Conservation (phyloP, 208 protist species). For the Wallacemonas rigidus region DNA sequence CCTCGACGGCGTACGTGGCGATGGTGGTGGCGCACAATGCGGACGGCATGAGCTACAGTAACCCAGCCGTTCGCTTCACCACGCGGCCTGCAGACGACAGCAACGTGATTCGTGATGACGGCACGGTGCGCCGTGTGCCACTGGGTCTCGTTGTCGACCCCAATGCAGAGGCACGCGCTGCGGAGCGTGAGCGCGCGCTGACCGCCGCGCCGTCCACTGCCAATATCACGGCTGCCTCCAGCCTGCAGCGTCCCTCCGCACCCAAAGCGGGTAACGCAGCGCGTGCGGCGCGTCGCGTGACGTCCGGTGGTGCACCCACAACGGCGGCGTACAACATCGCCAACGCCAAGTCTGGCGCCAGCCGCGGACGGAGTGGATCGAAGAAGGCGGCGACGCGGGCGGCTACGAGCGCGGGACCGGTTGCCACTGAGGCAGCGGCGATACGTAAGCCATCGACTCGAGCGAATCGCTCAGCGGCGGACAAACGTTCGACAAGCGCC, state of each 20-base stretch:
- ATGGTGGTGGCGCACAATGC: conserved; percentile 82
- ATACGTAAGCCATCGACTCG: not conserved
- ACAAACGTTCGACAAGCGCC: not conserved
- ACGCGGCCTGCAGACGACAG: conserved; percentile 68
- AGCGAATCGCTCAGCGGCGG: not conserved
- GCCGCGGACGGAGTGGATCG: not conserved
- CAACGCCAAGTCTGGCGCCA: not conserved
- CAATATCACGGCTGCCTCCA: conserved; percentile 1
- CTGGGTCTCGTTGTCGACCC: conserved; percentile 22
- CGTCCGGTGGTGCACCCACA: not conserved
- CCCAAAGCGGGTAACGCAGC: not conserved
- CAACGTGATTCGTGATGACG: conserved; percentile 43
- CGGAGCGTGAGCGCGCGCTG: conserved; percentile 9
- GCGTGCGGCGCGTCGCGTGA: not conserved
- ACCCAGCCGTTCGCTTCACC: conserved; percentile 73
- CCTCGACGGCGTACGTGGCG: conserved; percentile 78
- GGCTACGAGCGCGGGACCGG: not conserved
- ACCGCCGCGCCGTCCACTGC: not conserved
- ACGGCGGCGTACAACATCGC: not conserved
- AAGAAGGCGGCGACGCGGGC: not conserved
- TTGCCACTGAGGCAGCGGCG: not conserved
- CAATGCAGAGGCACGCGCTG: not conserved
- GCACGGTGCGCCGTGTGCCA: conserved; percentile 17
- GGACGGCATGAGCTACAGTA: conserved; percentile 83
- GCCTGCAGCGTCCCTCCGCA: conserved; percentile 4